Conservation (phyloP, 75 land plant species). For the Cunninghamia lanceolata region DNA sequence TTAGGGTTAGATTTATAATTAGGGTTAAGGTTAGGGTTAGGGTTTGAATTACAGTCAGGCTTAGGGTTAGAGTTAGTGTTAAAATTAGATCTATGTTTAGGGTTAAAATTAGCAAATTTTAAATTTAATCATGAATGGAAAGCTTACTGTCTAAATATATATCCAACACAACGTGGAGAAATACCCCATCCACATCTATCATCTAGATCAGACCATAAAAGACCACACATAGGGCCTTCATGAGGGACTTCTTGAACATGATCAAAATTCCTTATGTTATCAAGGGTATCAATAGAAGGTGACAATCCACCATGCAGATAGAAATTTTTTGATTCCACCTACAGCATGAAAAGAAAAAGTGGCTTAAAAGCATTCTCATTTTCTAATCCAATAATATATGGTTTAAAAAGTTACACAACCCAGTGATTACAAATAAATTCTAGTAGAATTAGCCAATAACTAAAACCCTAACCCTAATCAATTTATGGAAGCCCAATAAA, state of each 20-base stretch:
- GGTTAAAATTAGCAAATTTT: not conserved
- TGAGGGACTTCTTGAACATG: conserved; percentile 97
- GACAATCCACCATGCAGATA: conserved; percentile 95
- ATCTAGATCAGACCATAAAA: conserved; percentile 92
- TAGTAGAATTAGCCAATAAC: too few species aligned
- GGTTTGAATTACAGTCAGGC: too few species aligned
- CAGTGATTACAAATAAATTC: too few species aligned
- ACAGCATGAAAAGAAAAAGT: not conserved
- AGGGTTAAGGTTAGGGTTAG: too few species aligned
- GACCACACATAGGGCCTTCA: conserved; percentile 94
- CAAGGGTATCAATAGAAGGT: conserved; percentile 92
- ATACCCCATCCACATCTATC: conserved; percentile 99
- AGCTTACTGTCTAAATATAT: conserved; percentile 86
- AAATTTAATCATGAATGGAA: not conserved
- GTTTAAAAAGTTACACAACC: not conserved
- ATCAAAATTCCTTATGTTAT: conserved; percentile 88
- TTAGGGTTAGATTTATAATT: too few species aligned
- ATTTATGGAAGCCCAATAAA: too few species aligned
- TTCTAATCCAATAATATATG: not conserved
- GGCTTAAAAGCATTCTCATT: not conserved
- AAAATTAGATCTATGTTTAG: too few species aligned
- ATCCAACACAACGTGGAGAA: conserved; percentile 93
- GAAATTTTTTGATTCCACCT: conserved; percentile 96
- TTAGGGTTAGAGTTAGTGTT: too few species aligned
- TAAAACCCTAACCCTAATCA: too few species aligned